Evolutionary conservation across 148 eudicot genomes (phyloP), one percentile per base, ranked within the genome.

Genomic region (Euryodendron excelsum): DNA sequence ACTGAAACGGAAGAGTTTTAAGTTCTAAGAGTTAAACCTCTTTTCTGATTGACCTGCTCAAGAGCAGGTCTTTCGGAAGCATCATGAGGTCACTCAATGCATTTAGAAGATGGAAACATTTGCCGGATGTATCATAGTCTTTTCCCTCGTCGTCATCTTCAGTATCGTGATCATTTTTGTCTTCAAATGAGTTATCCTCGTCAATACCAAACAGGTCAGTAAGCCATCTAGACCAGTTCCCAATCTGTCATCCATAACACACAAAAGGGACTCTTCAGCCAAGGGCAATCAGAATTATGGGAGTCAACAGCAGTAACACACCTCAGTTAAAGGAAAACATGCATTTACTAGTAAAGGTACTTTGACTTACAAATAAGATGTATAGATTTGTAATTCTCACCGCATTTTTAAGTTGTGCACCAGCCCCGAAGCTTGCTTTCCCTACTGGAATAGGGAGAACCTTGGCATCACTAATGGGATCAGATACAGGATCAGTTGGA

Each of bases 61-160:
- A 79, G 14, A 96, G 93, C 97, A 93, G 87, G 86, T 93, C 99
- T 84, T 93, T 96, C 17, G 99, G 99, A 82, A 96, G 93, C 98
- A 96, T 96, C 99, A 96, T 90, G 53, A 96, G 98, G 75, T 96
- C 98, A 80, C 99, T 92, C 80, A 96, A 80, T 25, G 97, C 89
- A 69, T 90, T 92, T n/a, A 96, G 90, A 66, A 96, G 89, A 86
- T 82, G 83, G 85, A 96, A 96, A 59, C 91, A 83, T 78, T 87
- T 92, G 59, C 84, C 84, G n/a, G 97, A 82, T 53, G 85, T 65
- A 71, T 84, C 91, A 65, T 39, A 8, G 50, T 77, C 71, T 70
- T 75, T 76, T 6, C 45, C 31, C 64, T 79, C 80, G 18, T 64
- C 79, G 23, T 76, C 79, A 5, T 80, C 74, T 67, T 62, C 78